phyloP scores from a whole-genome alignment of 2,329 filamentous ascomycete genomes.

The Leptographium procerum region DNA sequence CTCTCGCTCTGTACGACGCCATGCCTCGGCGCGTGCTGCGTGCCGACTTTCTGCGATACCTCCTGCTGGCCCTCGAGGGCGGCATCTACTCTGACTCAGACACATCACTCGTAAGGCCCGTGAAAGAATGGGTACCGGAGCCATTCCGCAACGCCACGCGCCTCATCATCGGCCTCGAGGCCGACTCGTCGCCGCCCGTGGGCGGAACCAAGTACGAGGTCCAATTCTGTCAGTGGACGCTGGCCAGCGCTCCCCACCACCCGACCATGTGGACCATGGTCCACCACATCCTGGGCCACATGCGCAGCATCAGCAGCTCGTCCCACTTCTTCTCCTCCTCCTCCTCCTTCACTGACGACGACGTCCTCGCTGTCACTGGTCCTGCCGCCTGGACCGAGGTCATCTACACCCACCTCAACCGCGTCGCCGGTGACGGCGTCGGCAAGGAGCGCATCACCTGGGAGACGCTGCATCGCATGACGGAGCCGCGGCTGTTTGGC shows the following conservation, averaged over 20 bases:
- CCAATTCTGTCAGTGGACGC: slow-evolving; percentile 25
- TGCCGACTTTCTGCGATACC: slow-evolving; percentile 19
- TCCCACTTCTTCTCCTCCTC: background rate
- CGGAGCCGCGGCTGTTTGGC: slow-evolving; percentile 12
- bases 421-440: slow-evolving; percentile 8
- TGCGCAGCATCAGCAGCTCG: background rate
- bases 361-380: slow-evolving; percentile 20
- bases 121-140: slow-evolving; percentile 24
- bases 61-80: slow-evolving; percentile 20
- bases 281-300: slow-evolving; percentile 13
- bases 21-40: slow-evolving; percentile 12
- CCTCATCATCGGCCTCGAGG: slow-evolving; percentile 23
- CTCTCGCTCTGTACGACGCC: slow-evolving; percentile 8
- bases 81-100: slow-evolving; percentile 49
- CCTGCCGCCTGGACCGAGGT: slow-evolving; percentile 22
- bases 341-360: slow-evolving; percentile 13
- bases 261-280: slow-evolving; percentile 20
- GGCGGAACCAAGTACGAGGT: slow-evolving; percentile 18
- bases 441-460: slow-evolving; percentile 9
- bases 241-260: slow-evolving; percentile 21
- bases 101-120: slow-evolving; percentile 34
- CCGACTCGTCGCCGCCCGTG: slow-evolving; percentile 15
- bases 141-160: slow-evolving; percentile 10
- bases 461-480: slow-evolving; percentile 10
- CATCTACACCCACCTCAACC: slow-evolving; percentile 17